These are phyloP conservation scores for Gyrodon lividus DNA, from an alignment of 768 basidiomycete species.

Conservation along the genomic window DNA sequence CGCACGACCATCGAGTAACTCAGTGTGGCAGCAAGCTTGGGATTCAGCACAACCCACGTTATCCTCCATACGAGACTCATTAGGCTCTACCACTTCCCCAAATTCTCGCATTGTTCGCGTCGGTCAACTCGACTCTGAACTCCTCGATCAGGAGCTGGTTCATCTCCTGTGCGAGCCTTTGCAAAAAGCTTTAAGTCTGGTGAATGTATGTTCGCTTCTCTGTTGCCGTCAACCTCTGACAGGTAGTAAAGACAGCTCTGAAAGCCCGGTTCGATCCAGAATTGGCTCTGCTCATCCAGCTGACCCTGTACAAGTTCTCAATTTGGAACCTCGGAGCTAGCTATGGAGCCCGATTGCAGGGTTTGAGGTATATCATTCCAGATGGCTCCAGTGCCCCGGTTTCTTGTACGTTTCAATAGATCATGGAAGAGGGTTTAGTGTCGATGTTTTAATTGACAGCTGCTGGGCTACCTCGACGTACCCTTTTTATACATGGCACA, in stretches of 20 bases:
- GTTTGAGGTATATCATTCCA: constrained; percentile 55
- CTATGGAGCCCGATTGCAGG: constrained; percentile 83
- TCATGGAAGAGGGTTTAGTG: neutral
- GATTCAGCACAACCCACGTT: constrained; percentile 56
- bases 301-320: constrained; percentile 77
- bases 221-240: constrained; percentile 14
- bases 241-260: constrained; percentile 48
- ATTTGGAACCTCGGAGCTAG: constrained; percentile 78
- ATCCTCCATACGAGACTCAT: constrained; percentile 42
- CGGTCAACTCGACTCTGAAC: constrained; percentile 87
- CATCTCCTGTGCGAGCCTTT: constrained; percentile 82
- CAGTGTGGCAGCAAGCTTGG: constrained; percentile 65
- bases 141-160: constrained; percentile 86
- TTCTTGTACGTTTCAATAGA: constrained; percentile 21
- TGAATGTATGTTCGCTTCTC: constrained; percentile 52
- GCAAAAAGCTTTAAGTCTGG: constrained; percentile 60
- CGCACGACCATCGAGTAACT: constrained; percentile 2
- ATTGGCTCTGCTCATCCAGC: constrained; percentile 63
- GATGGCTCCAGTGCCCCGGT: constrained; percentile 1
- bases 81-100: constrained; percentile 33
- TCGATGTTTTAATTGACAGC: constrained; percentile 38
- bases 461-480: constrained; percentile 61
- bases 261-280: constrained; percentile 72
- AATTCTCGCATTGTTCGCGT: constrained; percentile 67
- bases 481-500: constrained; percentile 63